Evolutionary conservation across 148 eudicot genomes (phyloP).

Genomic region (Beta vulgaris): DNA sequence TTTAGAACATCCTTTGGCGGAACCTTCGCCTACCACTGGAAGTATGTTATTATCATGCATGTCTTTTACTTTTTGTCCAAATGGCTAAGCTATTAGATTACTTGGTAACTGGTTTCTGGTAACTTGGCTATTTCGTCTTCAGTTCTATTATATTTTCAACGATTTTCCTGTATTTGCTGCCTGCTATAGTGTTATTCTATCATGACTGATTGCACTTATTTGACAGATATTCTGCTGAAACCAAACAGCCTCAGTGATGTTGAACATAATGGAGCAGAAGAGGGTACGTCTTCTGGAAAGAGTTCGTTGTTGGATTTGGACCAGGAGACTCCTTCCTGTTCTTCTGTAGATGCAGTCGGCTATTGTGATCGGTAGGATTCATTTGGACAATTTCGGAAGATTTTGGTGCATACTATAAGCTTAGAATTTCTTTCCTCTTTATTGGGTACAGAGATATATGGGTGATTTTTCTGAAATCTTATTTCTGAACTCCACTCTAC

Average conservation of each 20-base stretch:
- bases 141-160: not conserved
- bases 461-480: conserved; percentile 4
- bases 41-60: conserved; percentile 36
- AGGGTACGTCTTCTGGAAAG: conserved; percentile 29
- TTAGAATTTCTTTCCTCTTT: not conserved
- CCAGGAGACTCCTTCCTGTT: conserved; percentile 32
- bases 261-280: conserved; percentile 37
- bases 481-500: conserved; percentile 1
- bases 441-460: not conserved
- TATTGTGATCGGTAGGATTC: conserved; percentile 42
- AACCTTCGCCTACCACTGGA: conserved; percentile 37
- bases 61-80: not conserved
- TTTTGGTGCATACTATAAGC: conserved; percentile 3
- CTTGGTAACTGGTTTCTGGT: not conserved
- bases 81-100: not conserved
- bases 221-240: conserved; percentile 24
- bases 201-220: not conserved
- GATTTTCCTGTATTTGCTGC: not conserved
- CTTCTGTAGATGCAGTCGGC: conserved; percentile 25
- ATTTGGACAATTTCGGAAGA: too few relatives aligned
- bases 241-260: conserved; percentile 25
- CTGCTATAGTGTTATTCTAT: not conserved
- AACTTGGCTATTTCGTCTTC: not conserved
- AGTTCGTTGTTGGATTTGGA: conserved; percentile 30
- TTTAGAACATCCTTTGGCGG: conserved; percentile 30